Evolutionary conservation across 129 eudicot species (phyloP), one percentile per base, ranked within the genome.

Genomic region (Flaveria trinervia): DNA sequence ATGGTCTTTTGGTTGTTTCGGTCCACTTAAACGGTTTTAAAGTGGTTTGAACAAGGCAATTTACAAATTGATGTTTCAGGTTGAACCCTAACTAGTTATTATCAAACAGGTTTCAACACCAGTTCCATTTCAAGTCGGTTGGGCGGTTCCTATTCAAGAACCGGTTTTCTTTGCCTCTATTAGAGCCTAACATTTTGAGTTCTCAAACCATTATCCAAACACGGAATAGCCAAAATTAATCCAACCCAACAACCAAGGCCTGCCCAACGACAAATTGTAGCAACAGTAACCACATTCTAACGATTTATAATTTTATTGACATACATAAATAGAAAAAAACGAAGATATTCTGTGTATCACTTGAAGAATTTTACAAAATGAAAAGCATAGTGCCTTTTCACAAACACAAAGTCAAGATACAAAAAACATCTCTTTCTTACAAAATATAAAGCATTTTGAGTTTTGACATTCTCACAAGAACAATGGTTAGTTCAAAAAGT

Each of bases 391-490:
- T 52, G 20, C 9, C 1, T 51, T 51, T 20, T 52, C 59, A 20
- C 59, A n/a, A 30, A 61, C 43, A 60, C 43, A 28, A 23, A 23
- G 44, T 64, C 69, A 28, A 64, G 69, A 64, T 64, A 64, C 69
- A 61, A 26, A 17, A 61, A 23, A 10, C 39, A 78, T 70, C 82
- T 20, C n/a, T 23, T 41, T 68, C 70, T 78, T 26, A 62, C 81
- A 44, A 69, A 59, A 3, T n/a, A 9, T 70, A 45, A 15, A 30
- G 30, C 36, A 68, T 50, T 51, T 78, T 70, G 75, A 44, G 56
- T 50, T 51, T 78, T 70, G 75, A 44, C 76, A 70, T 44, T 69
- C 13, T 68, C 66, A 77, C 81, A 69, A 55, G 43, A 55, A 77
- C 75, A 48, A 33, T 70, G 33, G 50, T 69, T 61, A 30, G 54